These are phyloP conservation scores for Magnaporthales sp. DNA, from an alignment of 2,329 filamentous ascomycete species.

Conservation along the genomic window DNA sequence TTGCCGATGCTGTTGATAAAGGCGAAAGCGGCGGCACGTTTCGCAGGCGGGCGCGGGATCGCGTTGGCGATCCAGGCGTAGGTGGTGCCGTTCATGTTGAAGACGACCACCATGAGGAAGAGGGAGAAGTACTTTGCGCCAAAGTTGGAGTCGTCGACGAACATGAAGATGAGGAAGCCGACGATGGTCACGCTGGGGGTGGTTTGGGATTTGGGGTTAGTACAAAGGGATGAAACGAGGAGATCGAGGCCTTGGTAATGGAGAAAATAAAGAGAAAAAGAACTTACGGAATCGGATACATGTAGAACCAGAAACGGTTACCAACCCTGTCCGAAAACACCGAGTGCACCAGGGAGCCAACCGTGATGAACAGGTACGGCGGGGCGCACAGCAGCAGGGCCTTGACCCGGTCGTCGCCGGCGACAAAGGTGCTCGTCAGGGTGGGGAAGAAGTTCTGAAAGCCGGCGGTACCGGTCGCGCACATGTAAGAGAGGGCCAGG, in stretches of 20 bases:
- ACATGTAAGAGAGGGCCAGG: constrained; percentile 45
- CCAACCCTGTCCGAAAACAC: background rate
- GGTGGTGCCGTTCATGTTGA: constrained; percentile 38
- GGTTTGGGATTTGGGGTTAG: background rate
- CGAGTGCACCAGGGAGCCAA: background rate
- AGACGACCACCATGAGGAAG: constrained; percentile 38
- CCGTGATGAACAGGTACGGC: background rate
- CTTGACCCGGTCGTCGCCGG: constrained; percentile 41
- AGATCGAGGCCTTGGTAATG: background rate
- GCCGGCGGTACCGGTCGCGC: constrained; percentile 41
- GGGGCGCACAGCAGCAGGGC: constrained; percentile 37
- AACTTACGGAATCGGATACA: constrained; percentile 6
- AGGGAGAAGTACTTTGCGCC: constrained; percentile 52
- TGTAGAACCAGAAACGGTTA: constrained; percentile 48
- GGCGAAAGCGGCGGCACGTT: constrained; percentile 56
- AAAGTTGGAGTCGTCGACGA: constrained; percentile 40
- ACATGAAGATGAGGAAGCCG: constrained; percentile 43
- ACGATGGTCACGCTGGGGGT: constrained; percentile 23
- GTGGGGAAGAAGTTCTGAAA: constrained; percentile 60
- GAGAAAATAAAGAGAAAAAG: background rate
- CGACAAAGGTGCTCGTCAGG: constrained; percentile 46
- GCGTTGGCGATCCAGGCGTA: constrained; percentile 63
- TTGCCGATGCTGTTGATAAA: constrained; percentile 62
- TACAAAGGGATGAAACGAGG: background rate
- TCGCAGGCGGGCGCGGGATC: constrained; percentile 60